phyloP scores from a whole-genome alignment of 108 stramenopile genomes.

The Conticribra weissflogii region DNA sequence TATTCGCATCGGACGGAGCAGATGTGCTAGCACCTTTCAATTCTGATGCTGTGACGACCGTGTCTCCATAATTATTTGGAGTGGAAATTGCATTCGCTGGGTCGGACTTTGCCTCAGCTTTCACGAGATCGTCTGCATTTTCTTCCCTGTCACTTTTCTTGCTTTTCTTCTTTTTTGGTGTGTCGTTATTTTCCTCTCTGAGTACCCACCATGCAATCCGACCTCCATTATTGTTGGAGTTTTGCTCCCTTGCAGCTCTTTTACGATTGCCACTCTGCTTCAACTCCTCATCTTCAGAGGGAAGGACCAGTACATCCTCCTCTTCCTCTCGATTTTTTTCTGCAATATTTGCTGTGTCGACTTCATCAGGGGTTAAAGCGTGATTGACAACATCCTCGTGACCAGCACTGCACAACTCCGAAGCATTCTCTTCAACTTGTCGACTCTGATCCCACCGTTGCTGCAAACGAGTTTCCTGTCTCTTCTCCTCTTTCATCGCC shows the following conservation, averaged over 20 bases:
- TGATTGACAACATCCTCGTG: no score
- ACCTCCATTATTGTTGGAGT: constrained; percentile 1
- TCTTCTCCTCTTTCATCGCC: constrained; percentile 9
- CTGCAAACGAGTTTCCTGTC: constrained; percentile 1
- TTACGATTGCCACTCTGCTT: background rate
- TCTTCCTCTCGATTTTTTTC: constrained; percentile 12
- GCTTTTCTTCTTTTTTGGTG: constrained; percentile 36
- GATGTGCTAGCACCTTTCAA: background rate
- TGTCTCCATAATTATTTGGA: constrained; percentile 2
- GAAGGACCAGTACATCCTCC: background rate
- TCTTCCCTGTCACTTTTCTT: constrained; percentile 2
- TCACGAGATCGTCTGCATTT: background rate
- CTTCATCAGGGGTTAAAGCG: no score
- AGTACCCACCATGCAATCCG: constrained; percentile 42
- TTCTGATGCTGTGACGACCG: background rate
- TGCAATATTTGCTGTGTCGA: background rate
- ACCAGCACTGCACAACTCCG: no score
- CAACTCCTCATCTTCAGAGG: constrained; percentile 5
- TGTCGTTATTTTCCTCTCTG: constrained; percentile 17
- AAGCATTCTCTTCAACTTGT: constrained; percentile 7
- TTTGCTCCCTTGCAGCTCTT: background rate
- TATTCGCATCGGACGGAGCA: background rate
- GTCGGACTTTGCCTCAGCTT: background rate
- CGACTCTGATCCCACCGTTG: background rate
- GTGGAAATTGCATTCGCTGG: background rate